Evolutionary conservation across 2,329 filamentous ascomycete species (phyloP).

Genomic region (Aureobasidium sp.): DNA sequence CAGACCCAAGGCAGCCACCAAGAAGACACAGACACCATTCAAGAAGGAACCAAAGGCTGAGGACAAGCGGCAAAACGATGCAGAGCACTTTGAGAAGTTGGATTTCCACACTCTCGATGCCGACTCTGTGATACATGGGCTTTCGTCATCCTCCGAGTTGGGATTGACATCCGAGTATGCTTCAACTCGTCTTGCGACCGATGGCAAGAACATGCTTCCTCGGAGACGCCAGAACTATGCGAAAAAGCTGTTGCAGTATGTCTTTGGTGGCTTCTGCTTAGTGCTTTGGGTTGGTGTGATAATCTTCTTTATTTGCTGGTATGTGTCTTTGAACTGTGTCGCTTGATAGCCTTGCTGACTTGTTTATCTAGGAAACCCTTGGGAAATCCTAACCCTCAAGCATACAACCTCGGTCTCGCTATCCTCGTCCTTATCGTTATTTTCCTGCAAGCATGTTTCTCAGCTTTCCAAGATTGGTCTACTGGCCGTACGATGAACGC

Average conservation of each 20-base stretch:
- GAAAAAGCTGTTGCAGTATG: slow-evolving; percentile 34
- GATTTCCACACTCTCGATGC: slow-evolving; percentile 31
- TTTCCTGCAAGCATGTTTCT: slow-evolving; percentile 38
- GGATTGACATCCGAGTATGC: slow-evolving; percentile 31
- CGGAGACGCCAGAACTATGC: slow-evolving; percentile 36
- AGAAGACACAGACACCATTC: slow-evolving; percentile 6
- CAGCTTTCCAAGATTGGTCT: slow-evolving; percentile 42
- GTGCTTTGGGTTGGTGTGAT: slow-evolving; percentile 40
- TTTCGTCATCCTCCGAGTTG: slow-evolving; percentile 5
- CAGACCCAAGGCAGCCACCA: background rate
- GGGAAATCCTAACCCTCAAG: slow-evolving; percentile 34
- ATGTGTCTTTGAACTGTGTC: background rate
- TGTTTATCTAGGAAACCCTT: slow-evolving; percentile 26
- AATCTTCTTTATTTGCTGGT: slow-evolving; percentile 42
- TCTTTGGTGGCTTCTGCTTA: slow-evolving; percentile 42
- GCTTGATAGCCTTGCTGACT: background rate
- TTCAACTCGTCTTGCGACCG: slow-evolving; percentile 29
- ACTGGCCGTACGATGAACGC: slow-evolving; percentile 40
- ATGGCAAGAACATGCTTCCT: slow-evolving; percentile 37
- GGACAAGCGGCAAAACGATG: slow-evolving; percentile 9
- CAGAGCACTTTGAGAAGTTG: slow-evolving; percentile 37
- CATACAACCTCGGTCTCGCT: slow-evolving; percentile 38
- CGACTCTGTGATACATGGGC: slow-evolving; percentile 26
- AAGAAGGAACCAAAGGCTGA: background rate
- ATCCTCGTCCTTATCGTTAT: slow-evolving; percentile 42